Base-by-base conservation (phyloP, 2,329 filamentous ascomycete genomes). In the Claviceps monticola region DNA sequence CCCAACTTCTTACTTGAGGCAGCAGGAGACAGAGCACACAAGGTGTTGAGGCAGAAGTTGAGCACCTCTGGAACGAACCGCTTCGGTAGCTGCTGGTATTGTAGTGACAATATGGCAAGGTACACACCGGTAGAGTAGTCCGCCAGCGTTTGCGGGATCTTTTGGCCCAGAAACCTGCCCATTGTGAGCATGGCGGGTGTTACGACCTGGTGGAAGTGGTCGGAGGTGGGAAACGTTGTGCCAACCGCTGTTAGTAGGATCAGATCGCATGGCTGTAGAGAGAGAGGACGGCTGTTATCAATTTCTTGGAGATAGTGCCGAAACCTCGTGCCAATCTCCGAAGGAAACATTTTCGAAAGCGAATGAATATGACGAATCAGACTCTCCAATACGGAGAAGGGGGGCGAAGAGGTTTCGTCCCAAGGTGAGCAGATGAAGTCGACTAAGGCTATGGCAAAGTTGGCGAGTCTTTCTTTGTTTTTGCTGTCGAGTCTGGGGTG, bases 151-250 rank as follows among this genome's bases (percentile, higher is more conserved):
- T 79, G 73, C 0, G 88, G 82, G 0, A 83, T 74, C 52, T 82
- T 88, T 59, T 95, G 82, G 1, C 85, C 88, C 26, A 98, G 75
- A 67, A 86, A 96, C 51, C 88, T 81, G 13, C 79, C 79, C 67
- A 97, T 87, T n/a, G 83, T 78, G 5, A 96, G 79, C 68, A 88
- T 85, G 0, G 91, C 86, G 2, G 93, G 93, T 1, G 93, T 98
- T 42, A 88, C 85, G 38, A 97, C 88, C 60, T 93, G 85, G 61
- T 98, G 93, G 68, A 97, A 98, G 68, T 97, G 90, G 67, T 98
- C 93, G 0, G 90, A 96, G 0, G 93, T 95, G 4, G 93, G 90
- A 62, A 95, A 98, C 50, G 94, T 86, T 2, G 82, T 82, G 42
- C 84, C 82, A 54, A 96, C 80, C 0, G 88, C 89, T 0, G 88